phyloP scores from a whole-genome alignment of 2,329 filamentous ascomycete genomes.

The Pseudopyricularia cyperi region DNA sequence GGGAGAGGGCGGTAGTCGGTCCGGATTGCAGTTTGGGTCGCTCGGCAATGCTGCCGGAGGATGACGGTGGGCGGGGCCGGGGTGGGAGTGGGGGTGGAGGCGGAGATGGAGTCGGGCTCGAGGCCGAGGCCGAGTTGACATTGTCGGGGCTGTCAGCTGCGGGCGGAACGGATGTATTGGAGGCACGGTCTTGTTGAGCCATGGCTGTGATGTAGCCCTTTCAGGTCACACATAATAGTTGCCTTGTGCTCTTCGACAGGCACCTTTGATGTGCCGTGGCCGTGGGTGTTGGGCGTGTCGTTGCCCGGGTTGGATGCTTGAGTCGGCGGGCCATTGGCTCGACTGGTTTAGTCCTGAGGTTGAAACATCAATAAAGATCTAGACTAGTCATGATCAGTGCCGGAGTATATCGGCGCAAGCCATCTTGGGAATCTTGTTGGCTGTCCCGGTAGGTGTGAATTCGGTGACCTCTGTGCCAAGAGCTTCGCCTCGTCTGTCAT shows the following conservation, averaged over 20 bases:
- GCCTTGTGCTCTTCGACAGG: neutral
- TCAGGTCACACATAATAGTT: neutral
- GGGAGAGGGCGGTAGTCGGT: conserved; percentile 74
- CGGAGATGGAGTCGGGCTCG: conserved; percentile 20
- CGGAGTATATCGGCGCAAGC: neutral
- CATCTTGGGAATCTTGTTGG: neutral
- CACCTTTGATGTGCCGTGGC: neutral
- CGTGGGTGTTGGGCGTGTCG: neutral
- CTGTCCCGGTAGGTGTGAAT: too few species aligned
- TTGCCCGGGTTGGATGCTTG: neutral
- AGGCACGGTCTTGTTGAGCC: neutral
- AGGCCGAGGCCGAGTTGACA: neutral
- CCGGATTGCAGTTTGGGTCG: conserved; percentile 34
- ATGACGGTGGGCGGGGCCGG: conserved; percentile 24
- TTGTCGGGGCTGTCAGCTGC: neutral
- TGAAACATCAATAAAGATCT: neutral
- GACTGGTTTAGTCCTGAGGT: neutral
- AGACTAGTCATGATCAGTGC: neutral
- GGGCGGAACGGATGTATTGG: neutral
- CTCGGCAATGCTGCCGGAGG: conserved; percentile 14
- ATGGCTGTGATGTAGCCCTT: neutral
- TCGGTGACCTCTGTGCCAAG: too few species aligned
- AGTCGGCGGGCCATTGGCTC: neutral
- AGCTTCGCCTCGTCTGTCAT: too few species aligned
- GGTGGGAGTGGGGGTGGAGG: conserved; percentile 43